These are phyloP conservation scores for Wilcoxina mikolae DNA, from an alignment of 495 filamentous ascomycete species.

Conservation along the genomic window DNA sequence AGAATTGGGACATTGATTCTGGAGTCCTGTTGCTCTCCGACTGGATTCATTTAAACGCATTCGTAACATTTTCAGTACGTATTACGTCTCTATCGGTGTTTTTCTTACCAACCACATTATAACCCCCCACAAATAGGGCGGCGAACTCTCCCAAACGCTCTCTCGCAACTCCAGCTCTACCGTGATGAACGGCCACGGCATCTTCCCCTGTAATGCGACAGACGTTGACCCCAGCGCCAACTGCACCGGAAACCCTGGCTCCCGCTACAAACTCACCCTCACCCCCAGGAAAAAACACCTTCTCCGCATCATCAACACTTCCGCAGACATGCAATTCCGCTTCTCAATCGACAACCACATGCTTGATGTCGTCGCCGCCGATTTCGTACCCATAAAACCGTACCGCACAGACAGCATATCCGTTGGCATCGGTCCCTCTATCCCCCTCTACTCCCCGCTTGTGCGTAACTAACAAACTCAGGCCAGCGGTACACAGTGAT, in stretches of 20 bases:
- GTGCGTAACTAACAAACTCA: too few species aligned
- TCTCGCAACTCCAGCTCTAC: neutral
- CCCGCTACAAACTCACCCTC: neutral
- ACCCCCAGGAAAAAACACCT: neutral
- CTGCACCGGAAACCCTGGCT: neutral
- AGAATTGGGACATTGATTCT: slow-evolving; percentile 35
- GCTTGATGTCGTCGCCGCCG: slow-evolving; percentile 30
- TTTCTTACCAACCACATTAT: neutral
- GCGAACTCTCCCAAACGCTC: neutral
- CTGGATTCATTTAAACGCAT: too few species aligned
- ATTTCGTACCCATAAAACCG: slow-evolving; percentile 33
- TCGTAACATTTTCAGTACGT: too few species aligned
- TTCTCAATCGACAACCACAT: slow-evolving; percentile 33
- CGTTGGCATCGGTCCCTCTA: slow-evolving; percentile 16
- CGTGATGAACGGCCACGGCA: neutral
- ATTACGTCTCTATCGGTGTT: too few species aligned
- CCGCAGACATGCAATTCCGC: slow-evolving; percentile 23
- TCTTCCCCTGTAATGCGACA: neutral
- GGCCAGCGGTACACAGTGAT: slow-evolving; percentile 31
- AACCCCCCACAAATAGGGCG: neutral
- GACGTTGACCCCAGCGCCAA: neutral
- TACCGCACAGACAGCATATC: slow-evolving; percentile 18
- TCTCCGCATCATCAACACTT: slow-evolving; percentile 27
- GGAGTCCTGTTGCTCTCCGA: slow-evolving; percentile 34
- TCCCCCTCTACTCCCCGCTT: too few species aligned